A percentile compares a stretch with the other conserved stretches of the same genome.
These are phyloP conservation scores for Plasmodium blacklocki DNA, from an alignment of 169 alveolate genomes.

Conservation along the genomic window DNA sequence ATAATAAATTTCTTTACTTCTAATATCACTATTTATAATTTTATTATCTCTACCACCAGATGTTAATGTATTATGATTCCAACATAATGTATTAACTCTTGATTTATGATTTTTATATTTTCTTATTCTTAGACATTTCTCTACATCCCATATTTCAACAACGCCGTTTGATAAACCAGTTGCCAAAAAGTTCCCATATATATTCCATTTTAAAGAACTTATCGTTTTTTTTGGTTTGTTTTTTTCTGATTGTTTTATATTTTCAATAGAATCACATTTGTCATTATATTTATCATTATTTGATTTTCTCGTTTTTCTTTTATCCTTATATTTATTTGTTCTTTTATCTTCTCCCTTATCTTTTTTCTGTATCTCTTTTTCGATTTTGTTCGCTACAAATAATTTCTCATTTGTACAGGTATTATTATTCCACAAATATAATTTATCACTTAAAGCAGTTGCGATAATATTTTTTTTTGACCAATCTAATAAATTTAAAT, in stretches of 20 bases:
- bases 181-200: conserved; percentile 89
- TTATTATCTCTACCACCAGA: conserved; percentile 93
- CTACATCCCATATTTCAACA: conserved; percentile 88
- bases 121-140: conserved; percentile 73
- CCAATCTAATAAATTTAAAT: conserved; percentile 90
- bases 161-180: conserved; percentile 92
- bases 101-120: conserved; percentile 90
- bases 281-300: no score
- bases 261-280: no score
- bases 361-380: conserved; percentile 7
- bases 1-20: conserved; percentile 84
- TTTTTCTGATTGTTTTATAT: neutral
- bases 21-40: conserved; percentile 88
- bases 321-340: neutral
- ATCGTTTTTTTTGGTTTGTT: conserved; percentile 79
- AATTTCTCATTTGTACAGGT: conserved; percentile 26
- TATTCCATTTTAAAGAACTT: conserved; percentile 91
- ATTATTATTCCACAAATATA: conserved; percentile 86
- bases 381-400: conserved; percentile 13
- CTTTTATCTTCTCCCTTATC: neutral
- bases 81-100: conserved; percentile 92
- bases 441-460: conserved; percentile 83
- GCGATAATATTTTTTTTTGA: conserved; percentile 85
- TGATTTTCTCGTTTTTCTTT: conserved; percentile 9
- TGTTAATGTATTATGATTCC: conserved; percentile 88